Conservation (phyloP, 2,329 filamentous ascomycete species). For the Emergomyces pasteurianus region DNA sequence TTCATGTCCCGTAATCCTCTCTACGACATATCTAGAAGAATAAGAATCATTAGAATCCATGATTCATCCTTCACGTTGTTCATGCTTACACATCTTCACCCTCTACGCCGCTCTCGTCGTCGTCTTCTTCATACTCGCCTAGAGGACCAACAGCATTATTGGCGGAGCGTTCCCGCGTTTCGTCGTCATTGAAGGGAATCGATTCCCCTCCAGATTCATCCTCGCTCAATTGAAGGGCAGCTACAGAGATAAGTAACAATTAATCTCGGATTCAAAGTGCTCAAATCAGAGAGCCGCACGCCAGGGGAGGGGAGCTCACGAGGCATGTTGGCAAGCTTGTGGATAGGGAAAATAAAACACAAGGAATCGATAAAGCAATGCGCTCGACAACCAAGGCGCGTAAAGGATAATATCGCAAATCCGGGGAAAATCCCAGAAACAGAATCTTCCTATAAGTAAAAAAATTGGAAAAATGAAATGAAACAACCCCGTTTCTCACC, state of each 20-base stretch:
- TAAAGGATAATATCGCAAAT: background rate
- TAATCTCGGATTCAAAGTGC: background rate
- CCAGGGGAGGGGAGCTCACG: conserved; percentile 27
- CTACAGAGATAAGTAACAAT: conserved; percentile 3
- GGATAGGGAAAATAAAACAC: too few species aligned
- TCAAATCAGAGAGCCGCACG: background rate
- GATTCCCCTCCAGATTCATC: conserved; percentile 27
- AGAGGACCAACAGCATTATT: conserved; percentile 9
- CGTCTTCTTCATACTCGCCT: conserved; percentile 10
- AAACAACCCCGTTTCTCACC: too few species aligned
- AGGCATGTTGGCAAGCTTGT: conserved; percentile 27
- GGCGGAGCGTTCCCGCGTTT: conserved; percentile 9
- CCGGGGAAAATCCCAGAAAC: background rate
- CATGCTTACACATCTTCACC: conserved; percentile 26
- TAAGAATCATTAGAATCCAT: background rate
- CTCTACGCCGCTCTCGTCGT: conserved; percentile 19
- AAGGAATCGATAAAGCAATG: too few species aligned
- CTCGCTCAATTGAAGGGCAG: conserved; percentile 9
- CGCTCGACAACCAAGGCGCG: background rate
- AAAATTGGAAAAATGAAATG: background rate
- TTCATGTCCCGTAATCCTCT: conserved; percentile 27
- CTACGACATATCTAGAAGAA: conserved; percentile 27
- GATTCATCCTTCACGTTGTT: background rate
- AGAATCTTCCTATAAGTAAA: background rate
- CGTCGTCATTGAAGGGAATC: conserved; percentile 25